Evolutionary conservation across 495 filamentous ascomycete genomes (phyloP).

Genomic region (Corynascus novoguineensis): DNA sequence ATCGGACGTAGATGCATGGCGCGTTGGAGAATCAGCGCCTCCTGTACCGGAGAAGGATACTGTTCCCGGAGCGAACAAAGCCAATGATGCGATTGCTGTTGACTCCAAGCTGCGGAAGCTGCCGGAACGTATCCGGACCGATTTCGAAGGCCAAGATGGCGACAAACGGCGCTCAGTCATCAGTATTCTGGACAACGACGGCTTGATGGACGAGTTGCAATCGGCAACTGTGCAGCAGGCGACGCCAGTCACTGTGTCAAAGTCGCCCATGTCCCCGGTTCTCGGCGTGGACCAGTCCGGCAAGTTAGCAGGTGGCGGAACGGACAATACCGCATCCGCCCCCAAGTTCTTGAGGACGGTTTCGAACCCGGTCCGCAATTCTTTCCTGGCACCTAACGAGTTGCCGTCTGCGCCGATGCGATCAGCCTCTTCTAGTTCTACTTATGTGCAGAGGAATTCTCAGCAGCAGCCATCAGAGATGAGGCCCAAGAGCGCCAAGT

Average conservation of each 20-base stretch:
- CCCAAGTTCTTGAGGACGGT: constrained; percentile 35
- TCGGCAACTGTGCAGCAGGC: constrained; percentile 78
- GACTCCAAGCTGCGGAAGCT: constrained; percentile 34
- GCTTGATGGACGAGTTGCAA: constrained; percentile 82
- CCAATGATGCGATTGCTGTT: constrained; percentile 1
- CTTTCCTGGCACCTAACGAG: constrained; percentile 37
- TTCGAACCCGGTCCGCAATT: constrained; percentile 44
- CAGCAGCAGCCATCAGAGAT: constrained; percentile 40
- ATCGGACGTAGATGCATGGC: constrained; percentile 1
- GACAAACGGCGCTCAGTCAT: constrained; percentile 56
- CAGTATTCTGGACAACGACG: constrained; percentile 73
- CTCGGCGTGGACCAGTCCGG: constrained; percentile 45
- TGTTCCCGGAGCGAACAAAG: background rate
- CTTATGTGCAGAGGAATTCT: constrained; percentile 44
- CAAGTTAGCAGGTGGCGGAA: constrained; percentile 22
- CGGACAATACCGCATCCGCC: constrained; percentile 27
- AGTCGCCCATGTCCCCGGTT: constrained; percentile 69
- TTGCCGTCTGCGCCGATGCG: constrained; percentile 34
- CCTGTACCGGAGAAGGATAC: constrained; percentile 1
- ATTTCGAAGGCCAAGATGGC: constrained; percentile 32
- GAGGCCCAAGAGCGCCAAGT: constrained; percentile 67
- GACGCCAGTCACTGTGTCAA: constrained; percentile 72
- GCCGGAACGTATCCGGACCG: constrained; percentile 52
- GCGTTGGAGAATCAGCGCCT: constrained; percentile 1
- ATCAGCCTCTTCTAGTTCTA: constrained; percentile 44